These are phyloP conservation scores for Oenanthe sinensis DNA, from an alignment of 129 eudicot genomes.

Conservation along the genomic window DNA sequence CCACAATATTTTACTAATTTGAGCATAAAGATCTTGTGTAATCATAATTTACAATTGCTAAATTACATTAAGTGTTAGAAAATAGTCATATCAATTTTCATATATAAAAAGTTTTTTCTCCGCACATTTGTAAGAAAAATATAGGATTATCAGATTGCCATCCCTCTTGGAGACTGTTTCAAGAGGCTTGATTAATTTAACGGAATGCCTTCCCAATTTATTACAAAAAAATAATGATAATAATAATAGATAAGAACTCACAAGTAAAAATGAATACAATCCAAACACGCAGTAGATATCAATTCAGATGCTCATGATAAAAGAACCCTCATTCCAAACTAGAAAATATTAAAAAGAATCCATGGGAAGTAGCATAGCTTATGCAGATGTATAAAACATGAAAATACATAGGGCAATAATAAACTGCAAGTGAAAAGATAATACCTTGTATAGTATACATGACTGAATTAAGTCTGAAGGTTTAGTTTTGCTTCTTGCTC, in stretches of 20 bases:
- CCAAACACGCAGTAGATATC: neutral
- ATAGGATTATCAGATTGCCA: neutral
- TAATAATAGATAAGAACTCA: neutral
- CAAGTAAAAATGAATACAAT: no score
- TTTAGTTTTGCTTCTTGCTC: slow-evolving; percentile 39
- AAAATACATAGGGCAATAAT: neutral
- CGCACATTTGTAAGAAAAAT: no score
- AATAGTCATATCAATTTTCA: no score
- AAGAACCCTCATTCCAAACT: neutral
- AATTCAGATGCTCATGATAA: neutral
- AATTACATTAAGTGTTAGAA: no score
- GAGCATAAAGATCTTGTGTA: no score
- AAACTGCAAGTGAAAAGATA: neutral
- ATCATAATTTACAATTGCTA: no score
- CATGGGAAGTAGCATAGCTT: neutral
- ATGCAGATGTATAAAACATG: neutral
- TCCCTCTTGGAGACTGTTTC: neutral
- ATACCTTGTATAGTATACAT: neutral
- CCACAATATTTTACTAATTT: no score
- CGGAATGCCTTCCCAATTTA: neutral
- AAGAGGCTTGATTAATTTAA: neutral
- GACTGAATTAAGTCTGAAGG: neutral
- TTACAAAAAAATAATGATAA: no score
- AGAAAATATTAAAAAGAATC: neutral
- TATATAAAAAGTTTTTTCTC: no score